Evolutionary conservation across 257 asterid species (phyloP), one percentile per base, ranked within the genome.

Genomic region (Fraxinus quadrangulata): DNA sequence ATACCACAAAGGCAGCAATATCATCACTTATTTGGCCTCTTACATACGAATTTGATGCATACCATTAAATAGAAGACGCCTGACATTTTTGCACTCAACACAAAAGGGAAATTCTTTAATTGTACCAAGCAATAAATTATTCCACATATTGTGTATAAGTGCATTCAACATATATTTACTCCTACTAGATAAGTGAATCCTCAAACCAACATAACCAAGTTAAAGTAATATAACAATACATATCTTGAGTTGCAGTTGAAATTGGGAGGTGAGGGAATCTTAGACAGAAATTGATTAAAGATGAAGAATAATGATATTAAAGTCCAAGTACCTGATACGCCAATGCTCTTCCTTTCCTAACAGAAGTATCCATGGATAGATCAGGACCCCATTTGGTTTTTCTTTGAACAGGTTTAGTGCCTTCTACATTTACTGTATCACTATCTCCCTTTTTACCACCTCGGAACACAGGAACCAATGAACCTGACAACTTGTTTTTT

Each of bases 381-480:
- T 93, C 98, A 75, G 94, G 92, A 69, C 96, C 99, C 99, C 99
- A 95, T 88, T 88, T 91, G 83, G 98, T 92, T 83, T 95, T 93
- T 79, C 98, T 89, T 69, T 75, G 90, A 70, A 75, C 86, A 79
- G 73, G 86, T 77, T 86, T 86, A 71, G 72, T 81, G 70, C 87
- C 78, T 73, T 93, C 98, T 74, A 86, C 92, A 28, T 83, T 89
- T 36, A 72, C 73, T 47, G 83, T 40, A 69, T 95, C 92, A 70
- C 76, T 78, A 78, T 84, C 86, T 1, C 87, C 90, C 86, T 86
- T 91, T 81, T 91, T 95, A 75, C 89, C 68, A 47, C 88, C 91
- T 49, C 96, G 92, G 74, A 76, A 70, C 21, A 86, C 82, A 72
- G 97, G 98, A 80, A 93, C 92, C 83, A 92, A 79, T 1, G 99